A percentile compares a stretch with the other conserved stretches of the same genome.
Conservation (phyloP, 257 asterid genomes). For the Solanum ahanhuiri region DNA sequence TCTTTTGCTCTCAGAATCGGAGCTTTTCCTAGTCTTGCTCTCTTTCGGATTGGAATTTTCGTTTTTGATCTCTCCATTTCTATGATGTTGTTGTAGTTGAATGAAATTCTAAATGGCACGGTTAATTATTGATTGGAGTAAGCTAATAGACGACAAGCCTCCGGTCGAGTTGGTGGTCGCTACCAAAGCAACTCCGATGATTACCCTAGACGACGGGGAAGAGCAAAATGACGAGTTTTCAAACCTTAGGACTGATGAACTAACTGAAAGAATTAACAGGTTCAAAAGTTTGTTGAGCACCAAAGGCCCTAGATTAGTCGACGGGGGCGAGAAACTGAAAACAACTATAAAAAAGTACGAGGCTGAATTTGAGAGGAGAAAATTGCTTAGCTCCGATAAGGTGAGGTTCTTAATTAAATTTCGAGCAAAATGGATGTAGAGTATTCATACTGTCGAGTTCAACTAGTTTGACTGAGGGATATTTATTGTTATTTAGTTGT, state of each 20-base stretch:
- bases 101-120: not conserved
- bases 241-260: not conserved
- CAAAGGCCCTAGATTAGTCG: not conserved
- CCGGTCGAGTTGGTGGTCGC: slow-evolving; percentile 13
- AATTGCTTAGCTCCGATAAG: not conserved
- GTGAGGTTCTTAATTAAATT: not conserved
- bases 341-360: not conserved
- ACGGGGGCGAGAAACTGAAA: slow-evolving; percentile 16
- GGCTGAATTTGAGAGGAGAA: slow-evolving; percentile 13
- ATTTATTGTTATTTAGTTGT: not conserved
- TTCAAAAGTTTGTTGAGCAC: not conserved
- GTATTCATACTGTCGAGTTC: not conserved
- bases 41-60: not conserved
- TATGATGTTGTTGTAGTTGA: not conserved
- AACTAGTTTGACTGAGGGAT: not conserved
- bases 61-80: not conserved
- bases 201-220: not conserved
- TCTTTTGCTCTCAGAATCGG: not conserved
- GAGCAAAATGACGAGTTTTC: not conserved
- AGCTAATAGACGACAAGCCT: not conserved
- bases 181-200: not conserved
- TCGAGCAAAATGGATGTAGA: not conserved
- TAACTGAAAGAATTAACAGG: not conserved
- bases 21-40: not conserved
- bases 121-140: slow-evolving; percentile 8